These are phyloP conservation scores for Globisporangium takayamanum DNA, from an alignment of 352 stramenopile genomes.

Conservation along the genomic window DNA sequence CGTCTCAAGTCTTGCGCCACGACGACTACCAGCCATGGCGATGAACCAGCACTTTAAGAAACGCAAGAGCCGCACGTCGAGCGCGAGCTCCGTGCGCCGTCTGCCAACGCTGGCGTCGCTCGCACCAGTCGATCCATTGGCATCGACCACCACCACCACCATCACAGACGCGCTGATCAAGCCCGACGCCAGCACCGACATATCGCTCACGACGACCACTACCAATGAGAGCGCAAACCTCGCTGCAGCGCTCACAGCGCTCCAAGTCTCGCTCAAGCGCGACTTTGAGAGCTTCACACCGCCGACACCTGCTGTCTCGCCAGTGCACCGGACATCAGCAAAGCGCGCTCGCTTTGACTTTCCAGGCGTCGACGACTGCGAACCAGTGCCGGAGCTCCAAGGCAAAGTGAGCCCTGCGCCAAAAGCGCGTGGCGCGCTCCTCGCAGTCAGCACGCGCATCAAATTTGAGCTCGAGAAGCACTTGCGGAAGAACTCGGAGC, in stretches of 20 bases:
- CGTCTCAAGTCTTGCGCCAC: slow-evolving; percentile 1
- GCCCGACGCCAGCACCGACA: slow-evolving; percentile 6
- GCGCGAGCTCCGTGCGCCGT: not conserved
- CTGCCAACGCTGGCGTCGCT: not conserved
- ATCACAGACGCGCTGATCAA: not conserved
- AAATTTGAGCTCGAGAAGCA: slow-evolving; percentile 69
- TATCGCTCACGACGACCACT: slow-evolving; percentile 7
- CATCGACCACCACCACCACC: not conserved
- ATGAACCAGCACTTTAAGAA: slow-evolving; percentile 70
- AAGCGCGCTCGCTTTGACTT: slow-evolving; percentile 69
- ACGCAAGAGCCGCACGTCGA: slow-evolving; percentile 44
- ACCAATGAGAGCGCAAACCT: slow-evolving; percentile 40
- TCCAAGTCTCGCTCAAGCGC: slow-evolving; percentile 73
- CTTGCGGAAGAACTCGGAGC: slow-evolving; percentile 40
- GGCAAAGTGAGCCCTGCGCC: slow-evolving; percentile 27
- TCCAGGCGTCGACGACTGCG: slow-evolving; percentile 18
- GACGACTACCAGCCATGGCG: slow-evolving; percentile 23
- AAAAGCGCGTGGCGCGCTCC: slow-evolving; percentile 41
- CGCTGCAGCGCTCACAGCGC: slow-evolving; percentile 46
- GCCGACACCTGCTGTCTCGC: slow-evolving; percentile 63
- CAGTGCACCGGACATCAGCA: slow-evolving; percentile 31
- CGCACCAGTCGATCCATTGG: not conserved
- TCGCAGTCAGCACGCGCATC: slow-evolving; percentile 67
- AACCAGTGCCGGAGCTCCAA: slow-evolving; percentile 14
- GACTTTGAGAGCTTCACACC: slow-evolving; percentile 65